Conservation (phyloP, 2,329 filamentous ascomycete species). For the Aspergillus sojae region DNA sequence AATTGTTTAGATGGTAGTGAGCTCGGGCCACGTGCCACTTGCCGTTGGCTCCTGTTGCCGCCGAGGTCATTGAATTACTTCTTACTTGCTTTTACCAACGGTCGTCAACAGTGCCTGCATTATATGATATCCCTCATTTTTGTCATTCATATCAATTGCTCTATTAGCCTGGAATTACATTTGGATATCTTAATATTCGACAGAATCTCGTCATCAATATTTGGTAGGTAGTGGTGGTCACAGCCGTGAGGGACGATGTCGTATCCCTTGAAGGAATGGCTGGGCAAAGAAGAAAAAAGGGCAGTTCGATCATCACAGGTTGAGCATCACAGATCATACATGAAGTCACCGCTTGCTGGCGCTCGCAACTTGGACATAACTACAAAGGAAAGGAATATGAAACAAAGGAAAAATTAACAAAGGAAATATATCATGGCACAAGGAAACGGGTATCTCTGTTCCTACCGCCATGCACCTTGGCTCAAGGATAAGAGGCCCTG, state of each 20-base stretch:
- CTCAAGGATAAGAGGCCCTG: constrained; percentile 86
- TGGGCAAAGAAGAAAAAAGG: constrained; percentile 8
- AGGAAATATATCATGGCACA: constrained; percentile 23
- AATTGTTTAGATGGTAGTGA: background rate
- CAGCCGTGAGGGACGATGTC: constrained; percentile 1
- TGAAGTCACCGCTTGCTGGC: constrained; percentile 32
- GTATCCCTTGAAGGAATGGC: constrained; percentile 8
- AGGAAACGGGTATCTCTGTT: constrained; percentile 2
- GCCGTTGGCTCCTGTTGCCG: background rate
- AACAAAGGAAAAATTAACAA: constrained; percentile 30
- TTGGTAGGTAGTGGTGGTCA: background rate
- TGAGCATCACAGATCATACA: constrained; percentile 27
- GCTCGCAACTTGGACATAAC: constrained; percentile 30
- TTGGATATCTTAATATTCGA: background rate
- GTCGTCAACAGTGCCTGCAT: too few species aligned
- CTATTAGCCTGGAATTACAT: background rate
- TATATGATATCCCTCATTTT: background rate
- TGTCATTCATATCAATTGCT: background rate
- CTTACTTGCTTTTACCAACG: background rate
- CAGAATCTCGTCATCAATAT: constrained; percentile 16
- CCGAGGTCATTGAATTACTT: background rate
- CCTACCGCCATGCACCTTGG: constrained; percentile 83
- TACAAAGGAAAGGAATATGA: constrained; percentile 22
- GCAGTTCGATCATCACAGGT: constrained; percentile 24
- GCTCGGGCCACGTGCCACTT: constrained; percentile 1